Evolutionary conservation across 148 eudicot species (phyloP), one percentile per base, ranked within the genome.

Genomic region (Euryodendron excelsum): DNA sequence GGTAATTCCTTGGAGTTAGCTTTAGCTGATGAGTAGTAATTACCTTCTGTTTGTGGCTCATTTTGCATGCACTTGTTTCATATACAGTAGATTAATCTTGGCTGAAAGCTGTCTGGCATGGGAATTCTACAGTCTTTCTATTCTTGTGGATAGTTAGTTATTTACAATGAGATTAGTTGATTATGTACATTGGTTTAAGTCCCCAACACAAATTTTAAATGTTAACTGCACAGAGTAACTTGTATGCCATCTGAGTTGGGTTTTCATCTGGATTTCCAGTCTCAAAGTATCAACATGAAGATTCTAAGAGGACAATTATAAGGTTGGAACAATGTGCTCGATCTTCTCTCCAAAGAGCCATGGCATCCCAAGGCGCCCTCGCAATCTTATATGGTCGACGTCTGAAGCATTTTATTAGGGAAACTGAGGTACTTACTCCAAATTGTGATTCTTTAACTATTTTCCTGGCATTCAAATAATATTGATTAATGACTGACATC

Each of bases 321-420:
- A 84, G 94, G 85, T 37, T 87, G 79, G 94, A 91, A 86, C 97
- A 90, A 79, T 83, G 83, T 80, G 89, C 88, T 60, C 86, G 77
- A 78, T 85, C 94, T 53, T 82, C 82, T 56, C 82, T 83, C 84
- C 90, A 89, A 80, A 93, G 97, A 87, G 79, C 85, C 71, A 89
- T 91, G 79, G 78, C 90, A 73, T 84, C 88, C 77, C 88, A 82
- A 79, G 92, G 94, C 37, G 93, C 97, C 69, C 82, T 89, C 44
- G 97, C 94, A 50, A 61, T 87, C 72, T 83, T 93, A 65, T 91
- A 82, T 81, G 92, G 94, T 63, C 92, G 85, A 53, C 89, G 64
- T 65, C 79, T 84, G 48, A 93, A 83, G 87, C 87, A 93, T 74
- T 93, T 87, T 70, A 89, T 93, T 44, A 85, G 84, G 81, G 88